Conservation (phyloP, 306 rosid species). For the Quercus gilva region DNA sequence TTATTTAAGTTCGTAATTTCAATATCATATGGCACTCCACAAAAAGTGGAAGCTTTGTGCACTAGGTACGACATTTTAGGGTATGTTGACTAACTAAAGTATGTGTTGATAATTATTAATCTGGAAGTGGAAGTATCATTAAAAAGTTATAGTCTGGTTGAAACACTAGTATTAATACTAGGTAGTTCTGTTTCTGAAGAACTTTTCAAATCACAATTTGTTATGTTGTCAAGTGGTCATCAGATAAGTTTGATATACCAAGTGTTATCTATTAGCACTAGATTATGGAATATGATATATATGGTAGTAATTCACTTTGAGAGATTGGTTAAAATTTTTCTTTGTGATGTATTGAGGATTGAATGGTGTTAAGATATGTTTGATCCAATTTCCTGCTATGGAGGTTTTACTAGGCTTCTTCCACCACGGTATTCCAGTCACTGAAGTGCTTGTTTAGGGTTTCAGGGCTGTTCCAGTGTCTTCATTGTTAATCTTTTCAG, state of each 20-base stretch:
- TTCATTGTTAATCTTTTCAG: background rate
- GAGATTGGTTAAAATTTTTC: background rate
- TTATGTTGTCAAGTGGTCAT: background rate
- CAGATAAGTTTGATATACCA: background rate
- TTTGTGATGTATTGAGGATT: background rate
- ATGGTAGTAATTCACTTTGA: background rate
- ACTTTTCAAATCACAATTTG: slow-evolving; percentile 15
- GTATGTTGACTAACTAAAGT: background rate
- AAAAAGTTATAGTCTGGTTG: background rate
- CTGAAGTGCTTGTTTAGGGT: background rate
- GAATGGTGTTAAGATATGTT: background rate
- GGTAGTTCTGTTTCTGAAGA: slow-evolving; percentile 3
- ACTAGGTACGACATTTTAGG: no score
- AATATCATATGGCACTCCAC: background rate
- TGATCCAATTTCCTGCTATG: background rate
- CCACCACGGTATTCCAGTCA: background rate
- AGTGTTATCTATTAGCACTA: background rate
- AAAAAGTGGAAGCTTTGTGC: no score
- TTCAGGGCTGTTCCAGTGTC: background rate
- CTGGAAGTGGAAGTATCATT: background rate
- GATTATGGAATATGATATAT: background rate
- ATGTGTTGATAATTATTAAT: background rate
- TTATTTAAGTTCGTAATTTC: background rate
- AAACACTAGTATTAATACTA: slow-evolving; percentile 1
- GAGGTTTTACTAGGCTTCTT: background rate